Evolutionary conservation across 352 stramenopile species (phyloP), one percentile per base, ranked within the genome.

Genomic region (Pythium grandisporangium): DNA sequence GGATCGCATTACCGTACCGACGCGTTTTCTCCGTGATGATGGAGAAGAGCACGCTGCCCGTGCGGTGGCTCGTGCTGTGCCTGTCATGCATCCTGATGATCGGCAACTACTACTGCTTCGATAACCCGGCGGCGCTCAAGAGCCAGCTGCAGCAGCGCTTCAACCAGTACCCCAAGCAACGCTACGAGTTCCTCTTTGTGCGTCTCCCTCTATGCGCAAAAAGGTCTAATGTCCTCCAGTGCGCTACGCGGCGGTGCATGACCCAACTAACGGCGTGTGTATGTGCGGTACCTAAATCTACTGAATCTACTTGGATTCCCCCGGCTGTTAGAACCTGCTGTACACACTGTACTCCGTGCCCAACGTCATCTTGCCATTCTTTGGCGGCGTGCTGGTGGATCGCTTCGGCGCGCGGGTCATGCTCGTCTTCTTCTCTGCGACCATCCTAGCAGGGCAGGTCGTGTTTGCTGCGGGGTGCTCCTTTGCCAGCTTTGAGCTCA

Each of bases 291-390:
- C n/a, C n/a, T n/a, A n/a, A n/a, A n/a, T n/a, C n/a, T n/a, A n/a
- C n/a, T 25, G 42, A 40, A 29, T 24, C 20, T 1, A 50, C 37
- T 21, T 38, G 30, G 26, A 6, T 26, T 41, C 27, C 16, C 20
- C 5, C 26, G 14, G 14, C 3, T 12, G 13, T 2, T 78, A 96
- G 77, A 96, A 95, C 47, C 52, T 97, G 42, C 62, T 97, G 26
- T 97, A 97, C 63, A 97, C 84, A 17, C 52, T 96, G 35, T 96
- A 97, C 61, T 95, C 80, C 30, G 73, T 96, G 38, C 89, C 89
- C 12, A 97, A 97, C 52, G 90, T 96, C 24, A 45, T 96, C 22
- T 48, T 97, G 36, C 92, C 92, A 14, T 95, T 97, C 53, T 94
- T 97, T 39, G 92, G 92, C 20, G 92, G 91, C 19, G 78, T 93